Percentiles rank a stretch among this genome's conserved stretches.
phyloP scores from a whole-genome alignment of 352 stramenopile genomes.

The Pythium sukuiense region DNA sequence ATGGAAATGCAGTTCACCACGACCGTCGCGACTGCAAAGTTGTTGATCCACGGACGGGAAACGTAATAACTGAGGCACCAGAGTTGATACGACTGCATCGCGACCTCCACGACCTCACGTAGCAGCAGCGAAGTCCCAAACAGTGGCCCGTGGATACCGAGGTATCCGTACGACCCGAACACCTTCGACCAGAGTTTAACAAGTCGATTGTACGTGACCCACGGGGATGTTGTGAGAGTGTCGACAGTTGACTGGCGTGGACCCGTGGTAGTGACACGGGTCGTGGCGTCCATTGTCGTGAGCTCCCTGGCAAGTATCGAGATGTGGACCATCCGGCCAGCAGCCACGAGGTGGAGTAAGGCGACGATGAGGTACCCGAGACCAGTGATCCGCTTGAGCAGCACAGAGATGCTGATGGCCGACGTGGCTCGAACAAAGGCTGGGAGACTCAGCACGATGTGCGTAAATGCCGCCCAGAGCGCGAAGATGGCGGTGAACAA shows the following conservation, averaged over 20 bases:
- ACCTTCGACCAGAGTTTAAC: background rate
- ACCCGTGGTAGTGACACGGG: background rate
- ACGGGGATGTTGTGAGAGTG: background rate
- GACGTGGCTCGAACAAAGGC: background rate
- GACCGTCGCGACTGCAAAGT: conserved; percentile 14
- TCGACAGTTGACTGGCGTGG: too few relatives aligned
- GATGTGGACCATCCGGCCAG: background rate
- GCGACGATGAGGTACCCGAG: background rate
- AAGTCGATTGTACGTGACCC: background rate
- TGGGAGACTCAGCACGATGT: background rate
- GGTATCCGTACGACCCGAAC: conserved; percentile 26
- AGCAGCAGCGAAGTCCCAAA: conserved; percentile 9
- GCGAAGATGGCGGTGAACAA: background rate
- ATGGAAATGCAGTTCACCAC: conserved; percentile 15
- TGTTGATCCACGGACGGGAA: conserved; percentile 21
- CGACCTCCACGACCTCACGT: conserved; percentile 18
- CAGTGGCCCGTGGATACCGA: conserved; percentile 16
- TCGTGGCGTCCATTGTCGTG: background rate
- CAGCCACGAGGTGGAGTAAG: background rate
- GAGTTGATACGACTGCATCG: conserved; percentile 20
- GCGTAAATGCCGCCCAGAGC: background rate
- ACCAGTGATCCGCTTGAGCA: background rate
- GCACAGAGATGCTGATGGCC: background rate
- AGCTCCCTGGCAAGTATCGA: background rate
- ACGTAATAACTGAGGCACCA: conserved; percentile 12